Evolutionary conservation across 805 yeast species (phyloP).

Genomic region (Pichia phayaonensis): DNA sequence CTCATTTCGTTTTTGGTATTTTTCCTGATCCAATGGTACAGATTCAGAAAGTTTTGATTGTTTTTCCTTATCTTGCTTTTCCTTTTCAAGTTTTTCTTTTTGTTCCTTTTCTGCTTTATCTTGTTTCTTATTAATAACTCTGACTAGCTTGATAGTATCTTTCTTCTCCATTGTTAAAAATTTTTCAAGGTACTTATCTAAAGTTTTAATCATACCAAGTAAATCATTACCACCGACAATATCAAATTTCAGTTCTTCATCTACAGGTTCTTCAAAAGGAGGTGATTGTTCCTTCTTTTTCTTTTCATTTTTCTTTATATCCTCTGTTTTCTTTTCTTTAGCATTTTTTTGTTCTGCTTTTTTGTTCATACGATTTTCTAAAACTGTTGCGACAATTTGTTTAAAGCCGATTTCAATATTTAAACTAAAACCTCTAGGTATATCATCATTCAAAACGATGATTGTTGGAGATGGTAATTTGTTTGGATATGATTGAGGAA

Average conservation of each 20-base stretch:
- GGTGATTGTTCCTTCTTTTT: conserved; percentile 13
- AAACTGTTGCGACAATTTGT: conserved; percentile 36
- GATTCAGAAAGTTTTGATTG: neutral
- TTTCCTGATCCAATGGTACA: conserved; percentile 6
- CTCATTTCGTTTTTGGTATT: conserved; percentile 10
- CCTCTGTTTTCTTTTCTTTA: conserved; percentile 3
- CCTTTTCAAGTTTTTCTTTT: conserved; percentile 1
- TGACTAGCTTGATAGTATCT: conserved; percentile 53
- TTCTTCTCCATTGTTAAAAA: conserved; percentile 53
- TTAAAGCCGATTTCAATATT: conserved; percentile 63
- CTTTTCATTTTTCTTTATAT: conserved; percentile 6
- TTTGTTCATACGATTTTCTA: conserved; percentile 20
- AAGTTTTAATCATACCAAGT: conserved; percentile 43
- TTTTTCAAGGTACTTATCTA: conserved; percentile 51
- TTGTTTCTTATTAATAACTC: conserved; percentile 17
- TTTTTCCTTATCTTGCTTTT: conserved; percentile 4
- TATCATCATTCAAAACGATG: conserved; percentile 54
- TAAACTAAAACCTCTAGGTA: conserved; percentile 59
- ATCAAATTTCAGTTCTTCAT: conserved; percentile 15
- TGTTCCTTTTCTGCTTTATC: neutral
- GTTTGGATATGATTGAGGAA: conserved; percentile 51
- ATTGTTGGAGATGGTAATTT: conserved; percentile 39
- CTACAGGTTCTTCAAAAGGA: conserved; percentile 8
- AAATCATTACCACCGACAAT: conserved; percentile 44
- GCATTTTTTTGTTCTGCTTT: conserved; percentile 3